Conservation (phyloP, 2,329 filamentous ascomycete species). For the Aspergillus sp. region DNA sequence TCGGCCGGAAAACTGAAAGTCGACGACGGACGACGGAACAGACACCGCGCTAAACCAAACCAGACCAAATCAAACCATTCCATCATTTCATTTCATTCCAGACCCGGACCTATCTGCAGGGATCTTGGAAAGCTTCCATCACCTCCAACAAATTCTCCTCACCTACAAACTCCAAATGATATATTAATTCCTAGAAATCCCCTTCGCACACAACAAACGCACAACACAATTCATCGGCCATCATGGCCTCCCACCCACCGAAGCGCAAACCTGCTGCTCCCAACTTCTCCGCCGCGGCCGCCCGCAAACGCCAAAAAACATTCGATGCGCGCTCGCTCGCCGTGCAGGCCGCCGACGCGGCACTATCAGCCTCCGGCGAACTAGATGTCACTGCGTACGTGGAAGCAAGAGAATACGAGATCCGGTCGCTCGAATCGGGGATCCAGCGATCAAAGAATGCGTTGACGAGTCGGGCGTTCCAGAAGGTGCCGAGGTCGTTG, state of each 20-base stretch:
- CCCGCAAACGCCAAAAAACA: constrained; percentile 48
- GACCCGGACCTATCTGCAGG: not conserved
- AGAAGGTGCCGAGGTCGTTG: constrained; percentile 82
- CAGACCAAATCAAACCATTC: constrained; percentile 15
- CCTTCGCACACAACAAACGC: not conserved
- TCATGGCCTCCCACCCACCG: constrained; percentile 35
- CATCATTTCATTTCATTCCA: constrained; percentile 6
- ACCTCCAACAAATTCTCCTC: not conserved
- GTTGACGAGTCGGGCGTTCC: constrained; percentile 75
- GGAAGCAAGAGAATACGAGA: constrained; percentile 83
- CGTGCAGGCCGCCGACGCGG: constrained; percentile 48
- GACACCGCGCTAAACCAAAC: constrained; percentile 24
- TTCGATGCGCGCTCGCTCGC: constrained; percentile 47
- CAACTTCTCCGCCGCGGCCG: constrained; percentile 24
- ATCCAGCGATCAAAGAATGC: constrained; percentile 72
- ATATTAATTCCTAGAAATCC: not conserved
- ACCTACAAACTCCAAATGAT: not conserved
- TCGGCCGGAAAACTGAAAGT: constrained; percentile 24
- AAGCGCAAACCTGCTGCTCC: constrained; percentile 36
- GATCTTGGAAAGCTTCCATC: not conserved
- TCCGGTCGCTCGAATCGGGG: constrained; percentile 77
- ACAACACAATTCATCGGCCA: constrained; percentile 12
- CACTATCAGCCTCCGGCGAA: constrained; percentile 67
- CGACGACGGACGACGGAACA: too few relatives aligned
- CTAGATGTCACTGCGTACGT: constrained; percentile 84